phyloP scores from a whole-genome alignment of 495 filamentous ascomycete genomes.

The Cladorrhinum samala region DNA sequence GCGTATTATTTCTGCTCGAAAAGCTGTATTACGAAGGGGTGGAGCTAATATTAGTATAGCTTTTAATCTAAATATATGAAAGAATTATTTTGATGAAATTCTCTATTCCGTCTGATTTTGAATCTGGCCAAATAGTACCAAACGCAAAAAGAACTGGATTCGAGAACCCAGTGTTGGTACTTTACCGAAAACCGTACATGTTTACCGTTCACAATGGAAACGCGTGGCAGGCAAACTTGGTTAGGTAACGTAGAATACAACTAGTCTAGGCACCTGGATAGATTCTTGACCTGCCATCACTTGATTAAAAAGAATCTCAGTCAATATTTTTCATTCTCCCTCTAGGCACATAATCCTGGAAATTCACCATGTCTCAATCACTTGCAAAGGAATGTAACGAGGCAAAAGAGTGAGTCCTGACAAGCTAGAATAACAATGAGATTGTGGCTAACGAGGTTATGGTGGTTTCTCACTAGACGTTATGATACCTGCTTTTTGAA shows the following conservation, averaged over 20 bases:
- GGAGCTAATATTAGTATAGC: not conserved
- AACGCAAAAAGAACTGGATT: not conserved
- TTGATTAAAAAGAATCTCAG: too few relatives aligned
- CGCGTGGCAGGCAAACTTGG: not conserved
- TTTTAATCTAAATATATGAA: not conserved
- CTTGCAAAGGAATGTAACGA: slow-evolving; percentile 71
- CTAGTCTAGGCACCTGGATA: too few relatives aligned
- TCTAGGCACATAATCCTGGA: not conserved
- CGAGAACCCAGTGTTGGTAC: not conserved
- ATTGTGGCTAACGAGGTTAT: not conserved
- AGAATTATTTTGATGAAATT: not conserved
- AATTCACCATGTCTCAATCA: slow-evolving; percentile 47
- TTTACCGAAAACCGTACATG: not conserved
- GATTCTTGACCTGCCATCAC: too few relatives aligned
- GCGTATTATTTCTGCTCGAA: too few relatives aligned
- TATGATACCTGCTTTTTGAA: slow-evolving; percentile 93
- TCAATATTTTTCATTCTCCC: too few relatives aligned
- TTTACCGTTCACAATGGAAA: not conserved
- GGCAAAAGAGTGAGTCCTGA: slow-evolving; percentile 67
- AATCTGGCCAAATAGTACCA: not conserved
- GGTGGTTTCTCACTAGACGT: slow-evolving; percentile 57
- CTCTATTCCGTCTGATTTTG: too few relatives aligned
- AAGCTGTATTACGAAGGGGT: too few relatives aligned
- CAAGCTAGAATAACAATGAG: too few relatives aligned
- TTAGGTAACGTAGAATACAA: too few relatives aligned